phyloP scores from a whole-genome alignment of 2,329 filamentous ascomycete species.

The Penicillium sp. region DNA sequence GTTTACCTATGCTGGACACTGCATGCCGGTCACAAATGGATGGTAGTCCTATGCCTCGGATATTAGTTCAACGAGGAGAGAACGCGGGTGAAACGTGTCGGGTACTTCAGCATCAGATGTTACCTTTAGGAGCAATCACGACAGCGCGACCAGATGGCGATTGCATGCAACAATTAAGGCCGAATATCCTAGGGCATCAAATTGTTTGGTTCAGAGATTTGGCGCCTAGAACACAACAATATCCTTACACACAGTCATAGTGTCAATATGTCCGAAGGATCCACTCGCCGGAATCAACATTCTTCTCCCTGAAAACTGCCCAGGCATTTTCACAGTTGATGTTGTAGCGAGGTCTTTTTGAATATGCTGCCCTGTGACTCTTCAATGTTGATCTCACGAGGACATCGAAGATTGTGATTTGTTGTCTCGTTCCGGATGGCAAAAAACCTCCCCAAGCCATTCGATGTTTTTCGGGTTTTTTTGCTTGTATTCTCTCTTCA shows the following conservation, averaged over 20 bases:
- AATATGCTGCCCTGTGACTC: constrained; percentile 41
- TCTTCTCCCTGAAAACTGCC: constrained; percentile 24
- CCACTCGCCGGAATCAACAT: constrained; percentile 59
- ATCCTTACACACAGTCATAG: constrained; percentile 49
- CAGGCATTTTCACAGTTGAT: constrained; percentile 29
- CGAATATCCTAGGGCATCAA: constrained; percentile 21
- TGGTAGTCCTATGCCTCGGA: constrained; percentile 50
- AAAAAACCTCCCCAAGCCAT: constrained; percentile 21
- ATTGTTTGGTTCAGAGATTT: constrained; percentile 21
- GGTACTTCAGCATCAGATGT: constrained; percentile 47
- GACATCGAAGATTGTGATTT: constrained; percentile 32
- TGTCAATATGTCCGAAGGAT: constrained; percentile 31
- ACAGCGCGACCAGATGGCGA: constrained; percentile 18
- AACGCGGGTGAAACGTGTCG: constrained; percentile 53
- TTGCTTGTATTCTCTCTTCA: constrained; percentile 14
- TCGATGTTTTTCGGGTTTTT: constrained; percentile 21
- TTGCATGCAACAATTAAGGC: constrained; percentile 12
- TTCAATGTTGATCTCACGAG: constrained; percentile 32
- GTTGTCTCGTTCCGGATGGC: constrained; percentile 40
- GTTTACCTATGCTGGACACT: constrained; percentile 55
- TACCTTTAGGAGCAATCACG: constrained; percentile 49
- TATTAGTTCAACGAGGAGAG: constrained; percentile 43
- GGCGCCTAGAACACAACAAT: constrained; percentile 38
- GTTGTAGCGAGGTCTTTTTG: constrained; percentile 56
- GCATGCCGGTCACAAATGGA: constrained; percentile 64